These are phyloP conservation scores for Peronosclerospora sorghi DNA, from an alignment of 352 stramenopile species.

Conservation along the genomic window DNA sequence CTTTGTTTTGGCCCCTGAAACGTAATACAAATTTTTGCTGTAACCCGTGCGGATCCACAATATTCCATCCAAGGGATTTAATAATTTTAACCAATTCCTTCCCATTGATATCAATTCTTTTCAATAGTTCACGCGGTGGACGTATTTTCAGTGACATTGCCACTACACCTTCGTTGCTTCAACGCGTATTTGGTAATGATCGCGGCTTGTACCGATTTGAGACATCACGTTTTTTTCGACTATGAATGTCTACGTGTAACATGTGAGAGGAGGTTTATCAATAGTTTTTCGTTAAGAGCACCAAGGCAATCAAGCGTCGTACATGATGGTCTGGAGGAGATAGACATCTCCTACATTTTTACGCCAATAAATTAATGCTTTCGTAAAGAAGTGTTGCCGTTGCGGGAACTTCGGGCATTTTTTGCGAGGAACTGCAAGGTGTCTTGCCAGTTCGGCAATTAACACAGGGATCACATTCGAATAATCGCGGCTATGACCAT, in stretches of 20 bases:
- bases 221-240: conserved; percentile 6
- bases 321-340: too few relatives aligned
- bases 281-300: too few relatives aligned
- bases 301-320: too few relatives aligned
- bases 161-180: conserved; percentile 6
- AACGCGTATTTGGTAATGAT: neutral
- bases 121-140: conserved; percentile 13
- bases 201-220: conserved; percentile 2
- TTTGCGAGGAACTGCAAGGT: too few relatives aligned
- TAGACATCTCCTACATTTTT: too few relatives aligned
- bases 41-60: conserved; percentile 13
- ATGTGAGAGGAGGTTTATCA: too few relatives aligned
- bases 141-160: conserved; percentile 15
- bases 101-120: conserved; percentile 15
- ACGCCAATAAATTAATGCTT: too few relatives aligned
- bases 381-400: too few relatives aligned
- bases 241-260: conserved; percentile 1
- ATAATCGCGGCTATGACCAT: too few relatives aligned
- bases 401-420: too few relatives aligned
- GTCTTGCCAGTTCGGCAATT: too few relatives aligned
- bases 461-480: too few relatives aligned
- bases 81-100: conserved; percentile 25
- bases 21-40: conserved; percentile 21
- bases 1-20: conserved; percentile 5
- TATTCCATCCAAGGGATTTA: conserved; percentile 9